phyloP scores from a whole-genome alignment of 202 grass and related monocot species.

The Panicum hallii region DNA sequence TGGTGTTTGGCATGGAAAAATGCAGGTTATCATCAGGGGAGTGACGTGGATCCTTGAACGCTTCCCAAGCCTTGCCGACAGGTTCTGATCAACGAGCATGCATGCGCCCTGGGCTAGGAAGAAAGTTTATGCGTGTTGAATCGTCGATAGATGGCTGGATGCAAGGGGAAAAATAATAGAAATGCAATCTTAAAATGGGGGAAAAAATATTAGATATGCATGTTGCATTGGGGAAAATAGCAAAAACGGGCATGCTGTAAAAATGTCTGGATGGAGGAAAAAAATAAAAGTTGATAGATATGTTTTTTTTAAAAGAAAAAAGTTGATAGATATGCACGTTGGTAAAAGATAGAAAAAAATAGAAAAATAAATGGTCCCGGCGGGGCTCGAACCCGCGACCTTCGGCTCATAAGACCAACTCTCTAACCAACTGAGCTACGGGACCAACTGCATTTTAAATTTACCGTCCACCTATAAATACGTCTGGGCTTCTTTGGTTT shows the following conservation, averaged over 20 bases:
- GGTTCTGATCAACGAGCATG: constrained; percentile 29
- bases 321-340: neutral
- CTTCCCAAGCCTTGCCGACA: constrained; percentile 64
- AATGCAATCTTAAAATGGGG: too few relatives aligned
- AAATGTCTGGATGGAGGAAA: neutral
- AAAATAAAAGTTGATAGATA: neutral
- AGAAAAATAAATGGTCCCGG: constrained; percentile 54
- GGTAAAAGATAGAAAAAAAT: too few relatives aligned
- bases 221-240: too few relatives aligned
- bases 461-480: too few relatives aligned
- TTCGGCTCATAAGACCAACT: constrained; percentile 99
- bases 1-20: neutral
- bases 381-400: constrained; percentile 96
- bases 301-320: neutral
- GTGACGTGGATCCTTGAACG: constrained; percentile 82
- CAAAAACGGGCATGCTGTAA: too few relatives aligned
- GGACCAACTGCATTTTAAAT: neutral
- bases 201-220: too few relatives aligned
- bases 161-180: too few relatives aligned
- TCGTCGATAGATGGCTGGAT: neutral
- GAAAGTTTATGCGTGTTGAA: too few relatives aligned
- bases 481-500: too few relatives aligned
- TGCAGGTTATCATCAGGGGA: constrained; percentile 69
- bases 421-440: constrained; percentile 97
- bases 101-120: neutral